phyloP scores from a whole-genome alignment of 495 filamentous ascomycete species.

The Penicillium antarcticum region DNA sequence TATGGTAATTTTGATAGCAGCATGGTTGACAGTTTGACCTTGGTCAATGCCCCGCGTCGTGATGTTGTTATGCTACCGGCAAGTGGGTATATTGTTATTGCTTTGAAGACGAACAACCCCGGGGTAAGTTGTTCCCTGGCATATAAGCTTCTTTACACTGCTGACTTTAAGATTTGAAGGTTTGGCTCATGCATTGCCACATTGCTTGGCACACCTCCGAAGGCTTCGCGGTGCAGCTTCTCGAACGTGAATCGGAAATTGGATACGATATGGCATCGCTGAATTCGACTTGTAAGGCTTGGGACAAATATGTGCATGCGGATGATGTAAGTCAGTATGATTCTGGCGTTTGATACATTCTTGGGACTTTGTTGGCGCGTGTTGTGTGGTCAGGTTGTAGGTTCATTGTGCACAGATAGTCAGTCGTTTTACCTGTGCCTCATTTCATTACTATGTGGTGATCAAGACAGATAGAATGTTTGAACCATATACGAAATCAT shows the following conservation, averaged over 20 bases:
- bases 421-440: too few relatives aligned
- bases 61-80: conserved; percentile 53
- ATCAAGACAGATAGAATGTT: too few relatives aligned
- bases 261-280: not conserved
- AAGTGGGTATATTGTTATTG: conserved; percentile 37
- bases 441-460: too few relatives aligned
- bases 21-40: not conserved
- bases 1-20: not conserved
- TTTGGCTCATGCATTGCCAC: conserved; percentile 48
- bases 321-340: conserved; percentile 7
- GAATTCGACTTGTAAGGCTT: not conserved
- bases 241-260: conserved; percentile 42
- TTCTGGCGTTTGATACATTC: conserved; percentile 4
- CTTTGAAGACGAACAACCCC: conserved; percentile 49
- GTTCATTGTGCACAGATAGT: too few relatives aligned
- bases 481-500: too few relatives aligned
- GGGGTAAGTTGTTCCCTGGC: too few relatives aligned
- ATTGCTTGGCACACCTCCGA: conserved; percentile 40
- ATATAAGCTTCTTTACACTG: too few relatives aligned
- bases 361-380: too few relatives aligned
- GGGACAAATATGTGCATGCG: not conserved
- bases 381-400: too few relatives aligned
- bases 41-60: conserved; percentile 1
- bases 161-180: not conserved
- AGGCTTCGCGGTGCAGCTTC: conserved; percentile 38